Conservation (phyloP, 371 early-diverging fungal genomes). For the Saksenaea oblongispora region DNA sequence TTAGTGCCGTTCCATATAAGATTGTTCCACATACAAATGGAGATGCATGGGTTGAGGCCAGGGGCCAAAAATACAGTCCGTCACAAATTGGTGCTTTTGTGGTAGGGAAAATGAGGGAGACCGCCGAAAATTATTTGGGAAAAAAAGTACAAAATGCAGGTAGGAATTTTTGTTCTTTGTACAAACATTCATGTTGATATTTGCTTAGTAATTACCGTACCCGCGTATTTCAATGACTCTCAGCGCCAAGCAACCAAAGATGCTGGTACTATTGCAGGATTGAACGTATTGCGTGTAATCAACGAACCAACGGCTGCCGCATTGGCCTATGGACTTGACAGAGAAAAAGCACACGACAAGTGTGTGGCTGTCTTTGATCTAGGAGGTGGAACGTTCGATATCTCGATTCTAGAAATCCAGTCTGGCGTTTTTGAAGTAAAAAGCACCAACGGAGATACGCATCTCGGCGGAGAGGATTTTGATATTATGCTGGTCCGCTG, state of each 20-base stretch:
- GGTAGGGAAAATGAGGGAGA: constrained; percentile 94
- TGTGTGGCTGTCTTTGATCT: constrained; percentile 96
- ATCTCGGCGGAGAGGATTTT: constrained; percentile 98
- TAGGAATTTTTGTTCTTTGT: constrained; percentile 39
- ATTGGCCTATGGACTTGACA: constrained; percentile 93
- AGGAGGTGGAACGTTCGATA: constrained; percentile 99
- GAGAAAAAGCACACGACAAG: constrained; percentile 72
- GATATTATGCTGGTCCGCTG: constrained; percentile 82
- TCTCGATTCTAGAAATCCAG: constrained; percentile 93
- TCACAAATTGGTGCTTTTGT: constrained; percentile 95
- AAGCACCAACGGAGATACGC: constrained; percentile 92
- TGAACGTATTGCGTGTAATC: constrained; percentile 94
- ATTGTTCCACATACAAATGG: constrained; percentile 89
- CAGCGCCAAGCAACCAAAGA: constrained; percentile 99
- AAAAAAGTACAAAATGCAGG: constrained; percentile 83
- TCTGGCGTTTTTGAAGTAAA: constrained; percentile 96
- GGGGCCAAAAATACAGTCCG: constrained; percentile 92
- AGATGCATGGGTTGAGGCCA: constrained; percentile 95
- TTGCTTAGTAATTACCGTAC: constrained; percentile 79
- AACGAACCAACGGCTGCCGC: constrained; percentile 99
- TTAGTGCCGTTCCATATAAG: constrained; percentile 87
- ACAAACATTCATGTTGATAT: constrained; percentile 11
- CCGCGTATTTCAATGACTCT: constrained; percentile 84
- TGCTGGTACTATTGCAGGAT: constrained; percentile 94
- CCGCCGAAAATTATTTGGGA: constrained; percentile 87